phyloP scores from a whole-genome alignment of 495 filamentous ascomycete species.

The Aspergillus avenaceus region DNA sequence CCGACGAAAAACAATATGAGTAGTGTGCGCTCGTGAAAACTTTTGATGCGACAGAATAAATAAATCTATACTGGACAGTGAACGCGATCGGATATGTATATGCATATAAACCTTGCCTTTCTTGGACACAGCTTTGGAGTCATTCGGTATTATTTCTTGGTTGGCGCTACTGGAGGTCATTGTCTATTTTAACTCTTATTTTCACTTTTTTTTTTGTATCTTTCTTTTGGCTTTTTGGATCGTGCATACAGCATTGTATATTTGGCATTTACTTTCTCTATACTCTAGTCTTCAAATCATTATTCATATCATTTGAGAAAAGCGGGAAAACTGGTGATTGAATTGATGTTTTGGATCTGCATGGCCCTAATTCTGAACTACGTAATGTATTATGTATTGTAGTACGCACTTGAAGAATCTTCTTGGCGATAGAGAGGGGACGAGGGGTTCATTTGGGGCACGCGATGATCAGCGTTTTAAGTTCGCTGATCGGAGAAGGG shows the following conservation, averaged over 20 bases:
- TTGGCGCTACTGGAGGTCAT: conserved; percentile 2
- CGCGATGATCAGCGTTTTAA: neutral
- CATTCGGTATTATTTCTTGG: neutral
- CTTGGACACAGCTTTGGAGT: conserved; percentile 8
- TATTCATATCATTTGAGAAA: no score
- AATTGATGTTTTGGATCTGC: no score
- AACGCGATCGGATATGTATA: neutral
- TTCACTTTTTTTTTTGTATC: no score
- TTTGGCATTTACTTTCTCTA: neutral
- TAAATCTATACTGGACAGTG: no score
- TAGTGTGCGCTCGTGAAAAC: no score
- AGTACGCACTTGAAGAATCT: no score
- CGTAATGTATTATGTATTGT: no score
- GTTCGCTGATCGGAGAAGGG: neutral
- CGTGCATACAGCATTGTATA: neutral
- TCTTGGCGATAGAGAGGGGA: neutral
- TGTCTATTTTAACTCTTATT: no score
- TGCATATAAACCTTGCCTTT: conserved; percentile 1
- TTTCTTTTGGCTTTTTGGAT: neutral
- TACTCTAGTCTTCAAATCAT: no score
- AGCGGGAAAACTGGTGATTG: no score
- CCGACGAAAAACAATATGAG: conserved; percentile 25
- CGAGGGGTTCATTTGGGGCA: neutral
- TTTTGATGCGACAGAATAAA: no score
- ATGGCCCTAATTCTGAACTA: no score